Conservation (phyloP, 2,329 filamentous ascomycete species). For the Pochonia chlamydosporia region DNA sequence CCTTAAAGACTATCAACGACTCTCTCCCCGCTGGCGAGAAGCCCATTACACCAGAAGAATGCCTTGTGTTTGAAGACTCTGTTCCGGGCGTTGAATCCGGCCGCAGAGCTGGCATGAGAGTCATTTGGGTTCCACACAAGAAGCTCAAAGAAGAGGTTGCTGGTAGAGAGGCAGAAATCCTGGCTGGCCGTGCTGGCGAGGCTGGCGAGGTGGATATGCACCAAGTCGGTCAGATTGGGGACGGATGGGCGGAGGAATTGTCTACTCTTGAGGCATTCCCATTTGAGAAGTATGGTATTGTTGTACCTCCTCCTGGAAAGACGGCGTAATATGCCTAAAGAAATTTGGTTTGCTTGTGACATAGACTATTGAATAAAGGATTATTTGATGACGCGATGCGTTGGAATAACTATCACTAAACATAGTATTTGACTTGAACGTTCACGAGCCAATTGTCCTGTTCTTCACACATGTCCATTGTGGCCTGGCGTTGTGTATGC, state of each 20-base stretch:
- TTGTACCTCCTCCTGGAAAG: constrained; percentile 20
- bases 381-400: too few species aligned
- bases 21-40: constrained; percentile 57
- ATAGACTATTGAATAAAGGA: too few species aligned
- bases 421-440: too few species aligned
- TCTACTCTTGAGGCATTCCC: constrained; percentile 47
- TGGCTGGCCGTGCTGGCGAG: constrained; percentile 75
- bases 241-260: constrained; percentile 57
- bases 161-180: constrained; percentile 71
- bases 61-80: constrained; percentile 92
- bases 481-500: too few species aligned
- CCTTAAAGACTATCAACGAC: constrained; percentile 77
- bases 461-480: too few species aligned
- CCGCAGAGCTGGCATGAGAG: constrained; percentile 86
- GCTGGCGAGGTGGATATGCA: constrained; percentile 50
- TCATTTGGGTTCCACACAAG: constrained; percentile 85
- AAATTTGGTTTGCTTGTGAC: too few species aligned
- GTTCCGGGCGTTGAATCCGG: constrained; percentile 91
- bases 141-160: constrained; percentile 70
- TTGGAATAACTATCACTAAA: too few species aligned
- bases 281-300: constrained; percentile 54
- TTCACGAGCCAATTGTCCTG: too few species aligned
- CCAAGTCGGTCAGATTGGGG: constrained; percentile 49
- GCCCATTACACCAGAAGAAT: constrained; percentile 73
- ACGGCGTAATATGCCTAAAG: too few species aligned